A percentile compares a stretch with the other conserved stretches of the same genome.
phyloP scores from a whole-genome alignment of 352 stramenopile species.

The Pythium rishiriense region DNA sequence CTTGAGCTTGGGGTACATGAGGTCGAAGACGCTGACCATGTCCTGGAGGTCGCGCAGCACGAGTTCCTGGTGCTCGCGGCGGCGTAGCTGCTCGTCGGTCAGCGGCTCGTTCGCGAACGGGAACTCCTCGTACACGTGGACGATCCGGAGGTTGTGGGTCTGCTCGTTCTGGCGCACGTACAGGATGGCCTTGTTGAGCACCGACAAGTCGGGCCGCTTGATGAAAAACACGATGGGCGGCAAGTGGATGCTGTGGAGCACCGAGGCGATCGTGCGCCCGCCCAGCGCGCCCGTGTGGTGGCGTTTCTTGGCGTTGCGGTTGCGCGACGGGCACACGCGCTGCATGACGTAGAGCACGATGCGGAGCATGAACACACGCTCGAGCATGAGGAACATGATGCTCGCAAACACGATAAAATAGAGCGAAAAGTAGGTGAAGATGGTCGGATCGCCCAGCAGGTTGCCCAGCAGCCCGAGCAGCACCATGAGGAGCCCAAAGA shows the following conservation, averaged over 20 bases:
- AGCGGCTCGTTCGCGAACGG: conserved; percentile 31
- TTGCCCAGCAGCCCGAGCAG: conserved; percentile 64
- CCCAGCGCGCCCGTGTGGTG: conserved; percentile 59
- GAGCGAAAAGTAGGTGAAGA: conserved; percentile 82
- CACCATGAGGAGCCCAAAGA: conserved; percentile 76
- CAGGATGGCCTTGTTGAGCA: conserved; percentile 94
- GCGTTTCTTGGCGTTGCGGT: conserved; percentile 27
- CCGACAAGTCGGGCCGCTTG: conserved; percentile 83
- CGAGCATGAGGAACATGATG: conserved; percentile 82
- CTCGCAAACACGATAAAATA: conserved; percentile 73
- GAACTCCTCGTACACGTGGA: conserved; percentile 74
- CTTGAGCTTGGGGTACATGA: conserved; percentile 93
- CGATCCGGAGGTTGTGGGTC: conserved; percentile 89
- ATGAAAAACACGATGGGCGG: conserved; percentile 91
- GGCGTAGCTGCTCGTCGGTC: conserved; percentile 36
- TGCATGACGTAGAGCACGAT: conserved; percentile 72
- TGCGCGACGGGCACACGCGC: conserved; percentile 53
- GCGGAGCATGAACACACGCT: conserved; percentile 74
- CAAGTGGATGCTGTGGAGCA: conserved; percentile 67
- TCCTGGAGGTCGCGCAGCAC: conserved; percentile 70
- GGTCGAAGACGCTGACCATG: conserved; percentile 79
- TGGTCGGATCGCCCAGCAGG: conserved; percentile 65
- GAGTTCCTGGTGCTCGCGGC: conserved; percentile 35
- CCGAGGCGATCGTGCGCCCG: conserved; percentile 63
- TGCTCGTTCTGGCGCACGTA: conserved; percentile 93